Evolutionary conservation across 495 filamentous ascomycete genomes (phyloP).

Genomic region (Lasiosphaeriaceae sp.): DNA sequence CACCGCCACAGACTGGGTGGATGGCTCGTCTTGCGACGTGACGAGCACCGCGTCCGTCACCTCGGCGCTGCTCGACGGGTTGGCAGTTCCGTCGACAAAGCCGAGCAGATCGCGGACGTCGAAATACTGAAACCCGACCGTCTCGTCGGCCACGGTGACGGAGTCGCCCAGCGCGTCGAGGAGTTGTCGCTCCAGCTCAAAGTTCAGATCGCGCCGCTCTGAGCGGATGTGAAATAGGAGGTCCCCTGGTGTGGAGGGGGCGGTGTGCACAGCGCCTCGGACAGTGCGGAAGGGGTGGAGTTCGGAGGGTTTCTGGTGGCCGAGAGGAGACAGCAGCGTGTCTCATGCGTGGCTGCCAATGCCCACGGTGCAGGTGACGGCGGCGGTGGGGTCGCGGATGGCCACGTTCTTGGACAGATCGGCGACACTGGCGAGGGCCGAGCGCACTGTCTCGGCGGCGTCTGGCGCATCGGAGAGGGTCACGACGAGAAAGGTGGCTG

Average conservation of each 20-base stretch:
- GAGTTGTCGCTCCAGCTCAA: constrained; percentile 4
- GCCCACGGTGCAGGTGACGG: constrained; percentile 12
- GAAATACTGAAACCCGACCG: constrained; percentile 1
- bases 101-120: constrained; percentile 5
- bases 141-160: constrained; percentile 1
- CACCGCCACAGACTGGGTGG: neutral
- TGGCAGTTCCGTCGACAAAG: constrained; percentile 6
- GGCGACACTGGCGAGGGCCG: neutral
- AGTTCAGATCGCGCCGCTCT: constrained; percentile 2
- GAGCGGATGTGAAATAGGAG: constrained; percentile 6
- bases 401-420: constrained; percentile 2
- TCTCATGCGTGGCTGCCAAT: constrained; percentile 1
- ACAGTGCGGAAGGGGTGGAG: neutral
- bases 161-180: neutral
- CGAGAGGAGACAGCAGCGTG: neutral
- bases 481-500: constrained; percentile 5
- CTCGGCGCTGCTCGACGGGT: neutral
- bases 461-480: neutral
- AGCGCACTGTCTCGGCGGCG: neutral
- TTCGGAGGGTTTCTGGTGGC: neutral
- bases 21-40: neutral
- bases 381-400: constrained; percentile 1
- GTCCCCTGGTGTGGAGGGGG: constrained; percentile 1
- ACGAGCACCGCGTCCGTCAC: neutral
- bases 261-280: neutral